Evolutionary conservation across 2,329 filamentous ascomycete genomes (phyloP), one percentile per base, ranked within the genome.

Genomic region (Juglanconis sp.): DNA sequence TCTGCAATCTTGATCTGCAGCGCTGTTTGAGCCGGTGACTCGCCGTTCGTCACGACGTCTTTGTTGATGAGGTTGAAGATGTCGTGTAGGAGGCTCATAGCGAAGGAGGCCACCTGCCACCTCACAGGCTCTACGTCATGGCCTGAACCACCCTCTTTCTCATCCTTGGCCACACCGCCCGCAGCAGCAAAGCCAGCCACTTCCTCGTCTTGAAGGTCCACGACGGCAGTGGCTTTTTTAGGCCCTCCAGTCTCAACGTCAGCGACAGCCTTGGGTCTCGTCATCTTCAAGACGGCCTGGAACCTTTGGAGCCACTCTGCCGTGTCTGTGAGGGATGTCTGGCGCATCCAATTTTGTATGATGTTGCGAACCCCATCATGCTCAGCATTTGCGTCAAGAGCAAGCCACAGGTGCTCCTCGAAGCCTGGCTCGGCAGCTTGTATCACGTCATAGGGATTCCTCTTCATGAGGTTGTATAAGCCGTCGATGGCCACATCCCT

Each of bases 81-180:
- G 65, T 96, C 92, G 65, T 87, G 88, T 49, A 99, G 81, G 70
- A 92, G 92, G 66, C 89, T 87, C 85, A 99, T 93, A 11, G 92
- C 93, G 74, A 98, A 98, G 1, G 92, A 92, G 38, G 91, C 87
- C 6, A 96, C 94, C 73, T 99, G 95, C 95, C 95, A 99, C 66
- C 92, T 87, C 63, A 99, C 79, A 13, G 95, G 85, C 72, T 99
- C 95, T 68, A 96, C 92, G 24, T 92, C 88, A 8, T 87, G 77
- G 66, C 77, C 68, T 38, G 78, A 79, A 52, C 76, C 76, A 0
- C 73, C 69, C 31, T 79, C 74, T 50, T 86, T 85, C 44, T 83
- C 81, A 53, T 88, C 83, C 53, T 84, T 84, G 4, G 75, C 78
- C 3, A 79, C 83, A 32, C 86, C 87, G 34, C 82, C 82, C 1